Evolutionary conservation across 1,284 basidiomycete genomes (phyloP), one percentile per base, ranked within the genome.

Genomic region (Marasmius oreades): DNA sequence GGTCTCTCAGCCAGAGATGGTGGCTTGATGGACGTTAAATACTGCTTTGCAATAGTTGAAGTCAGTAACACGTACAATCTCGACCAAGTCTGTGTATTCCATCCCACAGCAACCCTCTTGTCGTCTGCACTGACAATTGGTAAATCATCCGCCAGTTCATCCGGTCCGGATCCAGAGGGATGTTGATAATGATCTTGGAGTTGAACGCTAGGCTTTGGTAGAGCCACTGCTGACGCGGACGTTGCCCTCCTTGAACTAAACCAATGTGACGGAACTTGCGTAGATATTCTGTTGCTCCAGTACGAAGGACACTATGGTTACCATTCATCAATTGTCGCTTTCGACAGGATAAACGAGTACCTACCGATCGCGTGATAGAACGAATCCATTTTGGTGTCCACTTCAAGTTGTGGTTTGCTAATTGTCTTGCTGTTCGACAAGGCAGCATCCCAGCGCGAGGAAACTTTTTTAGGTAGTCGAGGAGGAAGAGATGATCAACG

Each of bases 61-160:
- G n/a, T n/a, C 24, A 43, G 45, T 28, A 51, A 20, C 24, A 75
- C 86, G 59, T 67, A 90, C 88, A 85, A 91, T 73, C 82, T 75
- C 2, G 88, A 88, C 80, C 83, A 87, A 10, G 73, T 79, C 55
- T 77, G 73, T 2, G 80, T 77, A 62, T 85, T 75, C 86, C 90
- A 92, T 5, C 86, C 80, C 44, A 92, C 72, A 11, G 84, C 76
- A 5, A 90, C 80, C 63, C 84, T 82, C 24, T 69, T 71, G 26
- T 81, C 81, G 59, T 85, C 83, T 53, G 77, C 73, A 57, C 75
- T 83, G 52, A 79, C 77, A 36, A 79, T 77, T 1, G 87, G 88
- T 2, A 85, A 64, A 62, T 82, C 74, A 23, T 73, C 68, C 16
- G 62, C 53, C 5, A 57, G 12, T 16, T 33, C 31, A 31, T 33